Percentiles rank a stretch among this genome's conserved stretches.
Conservation (phyloP, 2,329 filamentous ascomycete genomes). For the Fusarium nodosum region DNA sequence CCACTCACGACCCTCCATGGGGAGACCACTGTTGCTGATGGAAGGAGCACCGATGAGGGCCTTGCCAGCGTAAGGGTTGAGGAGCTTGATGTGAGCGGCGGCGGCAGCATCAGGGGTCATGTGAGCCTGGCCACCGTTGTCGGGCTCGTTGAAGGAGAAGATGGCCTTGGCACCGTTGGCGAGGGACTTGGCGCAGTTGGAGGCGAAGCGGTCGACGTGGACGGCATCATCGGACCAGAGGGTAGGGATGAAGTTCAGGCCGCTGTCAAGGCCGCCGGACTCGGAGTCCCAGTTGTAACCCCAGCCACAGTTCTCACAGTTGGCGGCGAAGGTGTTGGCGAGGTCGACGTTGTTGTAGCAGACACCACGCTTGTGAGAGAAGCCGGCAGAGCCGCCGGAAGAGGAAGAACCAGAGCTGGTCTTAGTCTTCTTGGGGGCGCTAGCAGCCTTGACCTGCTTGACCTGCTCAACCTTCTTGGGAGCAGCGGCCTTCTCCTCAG, state of each 20-base stretch:
- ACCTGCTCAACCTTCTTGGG: slow-evolving; percentile 16
- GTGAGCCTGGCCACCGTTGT: slow-evolving; percentile 71
- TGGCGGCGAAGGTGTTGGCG: slow-evolving; percentile 63
- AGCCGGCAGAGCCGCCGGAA: slow-evolving; percentile 37
- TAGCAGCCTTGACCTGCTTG: slow-evolving; percentile 13
- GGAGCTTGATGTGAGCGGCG: slow-evolving; percentile 64
- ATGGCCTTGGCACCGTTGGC: slow-evolving; percentile 67
- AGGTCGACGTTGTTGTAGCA: slow-evolving; percentile 73
- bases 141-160: slow-evolving; percentile 80
- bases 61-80: slow-evolving; percentile 68
- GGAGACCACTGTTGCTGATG: slow-evolving; percentile 70
- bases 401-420: slow-evolving; percentile 14
- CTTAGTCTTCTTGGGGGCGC: slow-evolving; percentile 18
- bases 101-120: slow-evolving; percentile 67
- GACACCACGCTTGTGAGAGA: slow-evolving; percentile 72
- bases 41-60: slow-evolving; percentile 70
- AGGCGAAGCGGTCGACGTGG: slow-evolving; percentile 64
- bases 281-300: slow-evolving; percentile 76
- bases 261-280: slow-evolving; percentile 58
- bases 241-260: slow-evolving; percentile 74
- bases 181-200: slow-evolving; percentile 66
- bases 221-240: slow-evolving; percentile 67
- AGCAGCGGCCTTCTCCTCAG: not conserved
- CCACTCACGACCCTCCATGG: slow-evolving; percentile 68
- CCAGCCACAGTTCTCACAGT: slow-evolving; percentile 65